These are phyloP conservation scores for Leptomonas pyrrhocoris DNA, from an alignment of 208 protist species.

Conservation along the genomic window DNA sequence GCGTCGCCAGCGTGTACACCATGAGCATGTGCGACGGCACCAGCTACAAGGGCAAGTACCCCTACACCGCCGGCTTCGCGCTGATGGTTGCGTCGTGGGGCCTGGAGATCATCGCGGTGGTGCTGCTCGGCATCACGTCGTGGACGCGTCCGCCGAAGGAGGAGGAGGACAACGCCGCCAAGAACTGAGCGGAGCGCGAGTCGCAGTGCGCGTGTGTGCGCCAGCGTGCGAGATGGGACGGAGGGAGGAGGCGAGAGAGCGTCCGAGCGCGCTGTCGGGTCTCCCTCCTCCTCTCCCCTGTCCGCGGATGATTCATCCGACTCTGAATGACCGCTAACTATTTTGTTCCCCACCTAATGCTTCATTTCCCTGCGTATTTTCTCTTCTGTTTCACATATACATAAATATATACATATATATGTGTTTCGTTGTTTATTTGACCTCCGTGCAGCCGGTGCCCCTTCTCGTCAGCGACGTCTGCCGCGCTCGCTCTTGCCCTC, in stretches of 20 bases:
- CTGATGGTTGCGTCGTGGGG: conserved; percentile 47
- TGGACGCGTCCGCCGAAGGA: conserved; percentile 30
- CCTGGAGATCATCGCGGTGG: conserved; percentile 41
- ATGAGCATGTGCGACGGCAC: conserved; percentile 31
- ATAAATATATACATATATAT: not conserved
- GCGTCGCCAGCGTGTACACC: conserved; percentile 48
- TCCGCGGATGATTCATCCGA: not conserved
- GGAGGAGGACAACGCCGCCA: conserved; percentile 26
- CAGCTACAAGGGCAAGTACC: conserved; percentile 22
- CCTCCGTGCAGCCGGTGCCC: not conserved
- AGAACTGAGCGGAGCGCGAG: conserved; percentile 10
- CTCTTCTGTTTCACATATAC: not conserved
- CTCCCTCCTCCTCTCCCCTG: not conserved
- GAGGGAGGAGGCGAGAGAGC: not conserved
- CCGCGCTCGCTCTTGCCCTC: conserved; percentile 18
- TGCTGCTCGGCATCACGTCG: conserved; percentile 23
- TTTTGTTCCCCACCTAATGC: conserved; percentile 2
- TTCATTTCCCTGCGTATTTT: not conserved
- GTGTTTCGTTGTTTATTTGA: not conserved
- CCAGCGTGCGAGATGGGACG: not conserved
- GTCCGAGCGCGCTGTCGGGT: not conserved
- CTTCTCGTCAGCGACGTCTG: not conserved
- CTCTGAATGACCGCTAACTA: not conserved
- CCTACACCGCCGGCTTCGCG: conserved; percentile 49
- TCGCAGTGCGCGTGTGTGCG: not conserved